These are phyloP conservation scores for Cytospora chrysosperma DNA, from an alignment of 2,329 filamentous ascomycete species.

Conservation along the genomic window DNA sequence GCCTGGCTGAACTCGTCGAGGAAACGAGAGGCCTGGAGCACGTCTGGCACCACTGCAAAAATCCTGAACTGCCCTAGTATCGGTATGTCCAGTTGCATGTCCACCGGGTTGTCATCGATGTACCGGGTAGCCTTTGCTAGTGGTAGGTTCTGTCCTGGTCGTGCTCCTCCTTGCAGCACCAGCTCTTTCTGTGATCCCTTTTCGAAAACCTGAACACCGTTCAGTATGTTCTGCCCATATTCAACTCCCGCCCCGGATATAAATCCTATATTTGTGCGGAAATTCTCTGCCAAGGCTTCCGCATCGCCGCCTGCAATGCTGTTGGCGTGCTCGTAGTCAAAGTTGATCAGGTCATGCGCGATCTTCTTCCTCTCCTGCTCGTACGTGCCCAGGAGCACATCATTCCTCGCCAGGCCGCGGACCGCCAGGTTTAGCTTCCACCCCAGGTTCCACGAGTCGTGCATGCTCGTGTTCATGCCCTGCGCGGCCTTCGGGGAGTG, in stretches of 20 bases:
- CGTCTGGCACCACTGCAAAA: slow-evolving; percentile 42
- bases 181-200: slow-evolving; percentile 10
- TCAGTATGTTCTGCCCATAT: slow-evolving; percentile 15
- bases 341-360: slow-evolving; percentile 58
- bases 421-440: slow-evolving; percentile 54
- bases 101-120: slow-evolving; percentile 53
- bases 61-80: slow-evolving; percentile 53
- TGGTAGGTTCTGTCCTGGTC: slow-evolving; percentile 37
- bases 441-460: slow-evolving; percentile 61
- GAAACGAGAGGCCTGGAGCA: slow-evolving; percentile 13
- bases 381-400: slow-evolving; percentile 57
- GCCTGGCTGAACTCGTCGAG: slow-evolving; percentile 41
- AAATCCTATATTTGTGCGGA: slow-evolving; percentile 68
- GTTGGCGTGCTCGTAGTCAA: slow-evolving; percentile 58
- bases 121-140: slow-evolving; percentile 50
- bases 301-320: slow-evolving; percentile 62
- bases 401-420: slow-evolving; percentile 54
- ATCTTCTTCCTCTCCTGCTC: slow-evolving; percentile 62
- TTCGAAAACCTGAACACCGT: background rate
- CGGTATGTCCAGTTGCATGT: slow-evolving; percentile 54
- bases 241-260: slow-evolving; percentile 70
- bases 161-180: slow-evolving; percentile 26
- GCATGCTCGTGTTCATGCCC: slow-evolving; percentile 62
- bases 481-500: slow-evolving; percentile 72
- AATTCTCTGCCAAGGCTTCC: slow-evolving; percentile 64